These are phyloP conservation scores for Leccinum pseudoinsigne DNA, from an alignment of 1,284 basidiomycete species.

Conservation along the genomic window DNA sequence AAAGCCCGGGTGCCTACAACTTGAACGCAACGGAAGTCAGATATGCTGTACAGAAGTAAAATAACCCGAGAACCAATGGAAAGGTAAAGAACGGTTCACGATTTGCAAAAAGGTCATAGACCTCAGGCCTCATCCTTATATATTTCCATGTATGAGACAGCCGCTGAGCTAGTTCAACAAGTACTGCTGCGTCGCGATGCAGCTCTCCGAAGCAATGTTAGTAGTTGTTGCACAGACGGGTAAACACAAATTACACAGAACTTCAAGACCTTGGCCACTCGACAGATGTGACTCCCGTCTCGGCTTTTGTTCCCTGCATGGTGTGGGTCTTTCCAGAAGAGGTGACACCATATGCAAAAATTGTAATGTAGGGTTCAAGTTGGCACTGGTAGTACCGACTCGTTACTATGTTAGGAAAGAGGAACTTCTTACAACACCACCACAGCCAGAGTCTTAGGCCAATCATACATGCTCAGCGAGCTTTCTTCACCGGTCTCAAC, in stretches of 20 bases:
- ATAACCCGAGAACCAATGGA: neutral
- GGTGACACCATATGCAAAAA: constrained; percentile 82
- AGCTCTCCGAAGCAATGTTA: constrained; percentile 47
- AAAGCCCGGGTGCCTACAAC: constrained; percentile 47
- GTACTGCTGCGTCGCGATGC: constrained; percentile 34
- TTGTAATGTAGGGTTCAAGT: constrained; percentile 43
- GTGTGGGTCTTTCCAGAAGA: constrained; percentile 85
- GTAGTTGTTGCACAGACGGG: constrained; percentile 34
- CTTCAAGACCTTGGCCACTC: constrained; percentile 60
- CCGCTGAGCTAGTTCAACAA: constrained; percentile 38
- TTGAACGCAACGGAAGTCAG: neutral
- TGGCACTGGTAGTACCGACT: no score
- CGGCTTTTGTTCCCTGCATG: constrained; percentile 71
- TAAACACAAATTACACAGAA: constrained; percentile 7
- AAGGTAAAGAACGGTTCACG: constrained; percentile 54
- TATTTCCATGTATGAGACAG: constrained; percentile 81
- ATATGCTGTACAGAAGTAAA: neutral
- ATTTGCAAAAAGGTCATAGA: constrained; percentile 76
- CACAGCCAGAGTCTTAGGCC: no score
- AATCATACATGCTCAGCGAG: no score
- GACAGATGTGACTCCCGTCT: constrained; percentile 78
- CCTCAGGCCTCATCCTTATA: constrained; percentile 71
- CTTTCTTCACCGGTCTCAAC: no score
- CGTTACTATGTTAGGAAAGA: no score
- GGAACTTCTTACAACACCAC: no score